These are phyloP conservation scores for Circinella minor DNA, from an alignment of 371 early-diverging fungal genomes.

Conservation along the genomic window DNA sequence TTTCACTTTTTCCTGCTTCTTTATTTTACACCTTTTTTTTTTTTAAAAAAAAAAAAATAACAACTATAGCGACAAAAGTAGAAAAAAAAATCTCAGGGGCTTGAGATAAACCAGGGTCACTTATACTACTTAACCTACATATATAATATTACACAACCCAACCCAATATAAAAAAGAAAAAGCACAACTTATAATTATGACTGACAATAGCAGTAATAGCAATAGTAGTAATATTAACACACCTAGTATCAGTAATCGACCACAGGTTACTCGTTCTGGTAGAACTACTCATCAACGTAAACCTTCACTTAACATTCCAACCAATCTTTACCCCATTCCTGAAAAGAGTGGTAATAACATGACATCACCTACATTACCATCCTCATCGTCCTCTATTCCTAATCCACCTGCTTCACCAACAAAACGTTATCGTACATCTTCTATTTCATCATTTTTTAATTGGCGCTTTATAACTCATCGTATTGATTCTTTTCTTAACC, in stretches of 20 bases:
- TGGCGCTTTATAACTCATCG: not conserved
- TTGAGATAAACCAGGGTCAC: too few species aligned
- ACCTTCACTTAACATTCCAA: conserved; percentile 26
- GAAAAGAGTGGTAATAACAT: conserved; percentile 18
- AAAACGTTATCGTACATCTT: not conserved
- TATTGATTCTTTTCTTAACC: conserved; percentile 30
- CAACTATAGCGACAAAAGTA: too few species aligned
- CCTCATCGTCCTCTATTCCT: conserved; percentile 3
- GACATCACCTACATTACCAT: conserved; percentile 5
- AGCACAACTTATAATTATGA: not conserved
- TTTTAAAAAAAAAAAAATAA: too few species aligned
- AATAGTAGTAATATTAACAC: not conserved
- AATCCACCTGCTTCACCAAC: not conserved
- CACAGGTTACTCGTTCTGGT: conserved; percentile 26
- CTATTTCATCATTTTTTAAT: conserved; percentile 6
- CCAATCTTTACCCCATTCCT: conserved; percentile 25
- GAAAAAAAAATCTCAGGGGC: too few species aligned
- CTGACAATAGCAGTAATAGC: not conserved
- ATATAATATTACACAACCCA: too few species aligned
- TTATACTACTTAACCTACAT: too few species aligned
- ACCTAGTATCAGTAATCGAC: not conserved
- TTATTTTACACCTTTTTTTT: too few species aligned
- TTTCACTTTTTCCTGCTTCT: too few species aligned
- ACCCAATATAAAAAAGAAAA: too few species aligned
- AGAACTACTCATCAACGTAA: conserved; percentile 34